A percentile compares a stretch with the other conserved stretches of the same genome.
Evolutionary conservation across 139 green algal genomes (phyloP).

Genomic region (Haematococcus sp.): DNA sequence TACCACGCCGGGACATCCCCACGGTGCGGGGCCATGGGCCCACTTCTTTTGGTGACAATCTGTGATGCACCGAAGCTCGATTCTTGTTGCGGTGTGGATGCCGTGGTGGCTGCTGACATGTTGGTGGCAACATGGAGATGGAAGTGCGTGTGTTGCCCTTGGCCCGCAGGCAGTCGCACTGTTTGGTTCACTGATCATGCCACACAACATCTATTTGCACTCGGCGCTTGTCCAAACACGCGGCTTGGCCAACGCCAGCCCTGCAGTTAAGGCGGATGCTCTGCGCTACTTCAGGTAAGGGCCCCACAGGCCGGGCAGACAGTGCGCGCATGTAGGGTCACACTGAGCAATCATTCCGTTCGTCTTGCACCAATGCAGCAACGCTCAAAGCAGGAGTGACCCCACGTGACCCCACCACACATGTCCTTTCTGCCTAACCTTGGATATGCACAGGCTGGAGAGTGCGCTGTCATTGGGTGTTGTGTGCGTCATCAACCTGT

Average conservation of each 20-base stretch:
- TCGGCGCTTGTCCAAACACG: constrained; percentile 61
- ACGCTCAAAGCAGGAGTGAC: no score
- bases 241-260: constrained; percentile 3
- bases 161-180: constrained; percentile 68
- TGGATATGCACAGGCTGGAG: constrained; percentile 39
- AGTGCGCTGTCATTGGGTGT: constrained; percentile 32
- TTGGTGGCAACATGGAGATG: neutral
- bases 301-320: neutral
- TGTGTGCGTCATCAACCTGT: constrained; percentile 78
- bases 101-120: no score
- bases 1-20: constrained; percentile 23
- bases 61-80: no score
- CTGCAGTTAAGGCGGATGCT: constrained; percentile 51
- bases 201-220: constrained; percentile 93
- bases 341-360: no score
- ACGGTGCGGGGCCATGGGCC: constrained; percentile 11
- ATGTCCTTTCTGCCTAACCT: no score
- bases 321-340: neutral
- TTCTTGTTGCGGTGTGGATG: no score
- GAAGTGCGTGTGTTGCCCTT: no score
- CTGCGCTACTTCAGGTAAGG: constrained; percentile 62
- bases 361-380: no score
- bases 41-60: no score
- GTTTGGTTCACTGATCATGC: constrained; percentile 85
- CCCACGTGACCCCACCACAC: no score